A percentile compares a stretch with the other conserved stretches of the same genome.
These are phyloP conservation scores for Fusarium verrucosum DNA, from an alignment of 2,329 filamentous ascomycete species.

Conservation along the genomic window DNA sequence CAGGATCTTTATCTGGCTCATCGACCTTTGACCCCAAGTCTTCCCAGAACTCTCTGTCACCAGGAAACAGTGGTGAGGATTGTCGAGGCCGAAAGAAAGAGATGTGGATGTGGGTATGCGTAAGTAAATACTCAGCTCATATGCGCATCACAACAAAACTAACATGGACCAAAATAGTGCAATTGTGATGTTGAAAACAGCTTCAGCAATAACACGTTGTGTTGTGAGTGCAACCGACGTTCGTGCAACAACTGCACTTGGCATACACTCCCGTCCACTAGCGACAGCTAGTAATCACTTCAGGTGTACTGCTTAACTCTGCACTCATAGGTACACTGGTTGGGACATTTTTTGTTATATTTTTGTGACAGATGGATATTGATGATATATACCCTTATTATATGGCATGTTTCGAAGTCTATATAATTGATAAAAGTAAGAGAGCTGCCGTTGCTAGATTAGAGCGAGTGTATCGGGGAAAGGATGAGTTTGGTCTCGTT, in stretches of 20 bases:
- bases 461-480: background rate
- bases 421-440: background rate
- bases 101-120: conserved; percentile 46
- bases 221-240: conserved; percentile 21
- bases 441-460: background rate
- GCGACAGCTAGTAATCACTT: background rate
- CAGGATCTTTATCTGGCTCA: conserved; percentile 1
- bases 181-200: conserved; percentile 25
- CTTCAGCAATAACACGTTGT: conserved; percentile 2
- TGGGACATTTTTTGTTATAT: background rate
- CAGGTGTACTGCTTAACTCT: background rate
- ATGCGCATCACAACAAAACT: background rate
- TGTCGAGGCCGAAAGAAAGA: conserved; percentile 22
- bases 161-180: conserved; percentile 30
- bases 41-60: background rate
- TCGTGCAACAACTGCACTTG: conserved; percentile 11
- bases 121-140: conserved; percentile 35
- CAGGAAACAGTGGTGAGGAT: conserved; percentile 9
- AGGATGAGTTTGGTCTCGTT: background rate
- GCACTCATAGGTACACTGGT: background rate
- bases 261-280: background rate
- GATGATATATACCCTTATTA: conserved; percentile 20
- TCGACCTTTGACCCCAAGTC: conserved; percentile 11
- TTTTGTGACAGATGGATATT: background rate
- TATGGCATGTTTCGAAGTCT: background rate